Evolutionary conservation across 768 basidiomycete genomes (phyloP), one percentile per base, ranked within the genome.

Genomic region (Lactarius psammicola): DNA sequence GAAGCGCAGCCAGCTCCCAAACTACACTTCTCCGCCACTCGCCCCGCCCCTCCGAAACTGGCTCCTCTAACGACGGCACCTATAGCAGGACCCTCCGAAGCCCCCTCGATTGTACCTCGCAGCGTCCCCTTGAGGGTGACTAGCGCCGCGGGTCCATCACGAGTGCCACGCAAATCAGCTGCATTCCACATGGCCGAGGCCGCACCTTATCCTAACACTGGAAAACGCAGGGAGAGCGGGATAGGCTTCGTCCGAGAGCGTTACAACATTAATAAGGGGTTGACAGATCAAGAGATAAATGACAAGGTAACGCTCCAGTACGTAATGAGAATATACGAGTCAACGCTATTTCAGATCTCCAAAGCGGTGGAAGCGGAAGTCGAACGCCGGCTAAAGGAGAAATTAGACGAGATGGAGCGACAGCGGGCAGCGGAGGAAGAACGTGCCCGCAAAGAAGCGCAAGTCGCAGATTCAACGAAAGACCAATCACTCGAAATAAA

Each of bases 291-390:
- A 71, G 90, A 92, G 56, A 88, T 92, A 67, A 87, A 92, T 67
- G 87, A 87, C 40, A 79, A 86, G 77, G 90, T 88, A 70, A n/a
- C 81, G 34, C 34, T 36, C 20, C 59, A 26, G 42, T 75, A 2
- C 38, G 8, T 56, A 46, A n/a, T 17, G n/a, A n/a, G 46, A 49
- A 20, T 3, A 62, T 34, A 54, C 9, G 23, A 31, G 60, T 65
- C 33, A 36, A 54, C 49, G 30, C 26, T 6, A 46, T 26, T 26
- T 26, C 70, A 89, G 89, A 90, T 92, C 62, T 84, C 87, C 56
- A 84, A 79, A 68, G 87, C 86, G 9, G 90, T 92, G 34, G 88
- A 92, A 78, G 82, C 79, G 8, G 91, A 92, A 72, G 91, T 92
- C 53, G 84, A 86, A 18, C 80, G 87, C 66, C 82, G 89, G 33